phyloP scores from a whole-genome alignment of 345 rosid species.

The Stellera chamaejasme region DNA sequence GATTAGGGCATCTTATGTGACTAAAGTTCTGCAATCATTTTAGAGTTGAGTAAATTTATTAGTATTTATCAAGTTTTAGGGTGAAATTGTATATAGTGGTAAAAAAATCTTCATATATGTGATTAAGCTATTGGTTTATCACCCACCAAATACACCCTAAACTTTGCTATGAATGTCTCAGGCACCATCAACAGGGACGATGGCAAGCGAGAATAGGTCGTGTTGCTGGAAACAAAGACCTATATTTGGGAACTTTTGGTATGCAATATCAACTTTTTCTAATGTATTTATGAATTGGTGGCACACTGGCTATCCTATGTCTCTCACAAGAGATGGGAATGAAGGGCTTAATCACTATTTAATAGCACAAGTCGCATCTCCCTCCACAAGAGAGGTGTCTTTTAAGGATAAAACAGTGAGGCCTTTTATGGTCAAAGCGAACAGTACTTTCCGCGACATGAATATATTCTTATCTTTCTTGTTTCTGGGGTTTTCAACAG shows the following conservation, averaged over 20 bases:
- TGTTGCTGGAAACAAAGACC: conserved; percentile 97
- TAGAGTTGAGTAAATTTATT: not conserved
- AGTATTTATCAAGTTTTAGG: not conserved
- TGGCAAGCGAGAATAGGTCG: conserved; percentile 99
- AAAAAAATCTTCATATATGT: not conserved
- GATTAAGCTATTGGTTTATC: too few relatives aligned
- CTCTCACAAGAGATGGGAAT: not conserved
- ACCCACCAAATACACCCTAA: not conserved
- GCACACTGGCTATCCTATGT: too few relatives aligned
- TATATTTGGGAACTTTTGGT: conserved; percentile 92
- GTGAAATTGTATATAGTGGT: conserved; percentile 1
- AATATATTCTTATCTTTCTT: not conserved
- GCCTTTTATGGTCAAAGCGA: not conserved
- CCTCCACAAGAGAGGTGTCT: not conserved
- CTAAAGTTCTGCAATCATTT: too few relatives aligned
- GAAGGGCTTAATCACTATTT: not conserved
- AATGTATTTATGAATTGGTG: not conserved
- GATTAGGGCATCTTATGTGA: too few relatives aligned
- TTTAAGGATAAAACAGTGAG: not conserved
- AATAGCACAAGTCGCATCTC: too few relatives aligned
- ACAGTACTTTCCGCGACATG: too few relatives aligned
- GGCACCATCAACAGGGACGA: conserved; percentile 98
- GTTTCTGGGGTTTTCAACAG: conserved; percentile 16
- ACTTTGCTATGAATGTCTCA: conserved; percentile 9
- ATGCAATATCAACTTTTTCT: conserved; percentile 6